Evolutionary conservation across 495 filamentous ascomycete species (phyloP), one percentile per base, ranked within the genome.

Genomic region (Viridothelium virens): DNA sequence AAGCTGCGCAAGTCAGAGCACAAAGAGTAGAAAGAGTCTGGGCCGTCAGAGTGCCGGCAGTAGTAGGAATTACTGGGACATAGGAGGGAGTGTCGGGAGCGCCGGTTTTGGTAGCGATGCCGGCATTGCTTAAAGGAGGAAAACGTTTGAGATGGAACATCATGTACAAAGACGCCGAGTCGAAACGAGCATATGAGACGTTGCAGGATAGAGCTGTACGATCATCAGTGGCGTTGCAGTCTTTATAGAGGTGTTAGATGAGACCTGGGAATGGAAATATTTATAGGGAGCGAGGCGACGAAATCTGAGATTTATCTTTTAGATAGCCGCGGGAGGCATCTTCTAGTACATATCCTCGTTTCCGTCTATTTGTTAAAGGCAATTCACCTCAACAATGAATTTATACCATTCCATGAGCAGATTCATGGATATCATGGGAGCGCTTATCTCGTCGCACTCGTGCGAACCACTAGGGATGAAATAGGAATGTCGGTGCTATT

Each of bases 11-110:
- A 90, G 89, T 66, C 87, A 92, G 74, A 93, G 90, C 75, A 88
- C 85, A 36, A 86, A 81, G 76, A 80, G 86, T 67, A 75, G 84
- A 66, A 76, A 82, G 73, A 74, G 81, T 0, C 66, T 77, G 56
- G 80, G 75, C 78, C 47, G 76, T 63, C 67, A 68, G 46, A 67
- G 77, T 56, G 86, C 82, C 67, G 76, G 83, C 11, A 90, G 87
- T 33, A 88, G 84, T 46, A 79, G 88, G 66, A 86, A 89, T 79
- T 96, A 91, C 74, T 96, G 92, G 92, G 91, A 95, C 74, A 84
- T 93, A 62, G 89, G 90, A 33, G 88, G 84, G 0, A 90, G 87
- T 68, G 84, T 90, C 14, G 89, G 89, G 7, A 91, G 88, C 89
- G 75, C 64, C 5, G 65, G 68, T 7, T 9, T 59, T 36, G 53